phyloP scores from a whole-genome alignment of 1,284 basidiomycete genomes.

The Farysia itapuensis region DNA sequence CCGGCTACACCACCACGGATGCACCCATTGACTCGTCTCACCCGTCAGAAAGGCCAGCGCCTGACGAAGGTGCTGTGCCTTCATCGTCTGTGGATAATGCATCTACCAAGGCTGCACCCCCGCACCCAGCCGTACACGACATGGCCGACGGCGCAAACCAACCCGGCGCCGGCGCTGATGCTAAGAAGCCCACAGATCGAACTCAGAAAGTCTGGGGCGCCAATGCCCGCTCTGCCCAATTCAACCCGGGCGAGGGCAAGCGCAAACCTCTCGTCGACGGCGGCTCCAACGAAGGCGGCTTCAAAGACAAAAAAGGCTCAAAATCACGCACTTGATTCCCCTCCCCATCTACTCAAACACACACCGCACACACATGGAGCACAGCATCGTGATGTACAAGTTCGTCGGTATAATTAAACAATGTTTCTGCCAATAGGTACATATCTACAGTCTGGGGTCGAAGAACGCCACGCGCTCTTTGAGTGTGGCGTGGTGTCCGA shows the following conservation, averaged over 20 bases:
- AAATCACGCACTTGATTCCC: conserved; percentile 19
- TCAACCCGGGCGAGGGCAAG: conserved; percentile 40
- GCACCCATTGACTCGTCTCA: conserved; percentile 32
- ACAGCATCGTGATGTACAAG: too few species aligned
- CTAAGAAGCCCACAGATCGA: conserved; percentile 35
- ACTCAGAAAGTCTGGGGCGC: conserved; percentile 33
- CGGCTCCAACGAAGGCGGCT: conserved; percentile 40
- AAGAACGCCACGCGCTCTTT: conserved; percentile 48
- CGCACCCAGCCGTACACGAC: conserved; percentile 22
- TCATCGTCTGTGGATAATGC: conserved; percentile 12
- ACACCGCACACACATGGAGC: too few species aligned
- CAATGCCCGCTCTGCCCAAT: conserved; percentile 32
- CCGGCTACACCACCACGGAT: conserved; percentile 36
- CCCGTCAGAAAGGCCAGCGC: conserved; percentile 31
- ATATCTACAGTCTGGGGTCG: conserved; percentile 19
- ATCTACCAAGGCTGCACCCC: conserved; percentile 15
- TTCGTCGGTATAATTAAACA: background rate
- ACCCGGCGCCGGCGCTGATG: conserved; percentile 21
- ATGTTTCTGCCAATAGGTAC: too few species aligned
- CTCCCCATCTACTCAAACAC: background rate
- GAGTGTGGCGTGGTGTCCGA: conserved; percentile 24
- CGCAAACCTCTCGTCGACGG: conserved; percentile 38
- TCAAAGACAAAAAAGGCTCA: conserved; percentile 16
- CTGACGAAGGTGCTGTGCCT: conserved; percentile 5
- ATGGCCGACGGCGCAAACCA: conserved; percentile 43